Evolutionary conservation across 2,329 filamentous ascomycete species (phyloP).

Genomic region (Hymenoscyphus fraxineus): DNA sequence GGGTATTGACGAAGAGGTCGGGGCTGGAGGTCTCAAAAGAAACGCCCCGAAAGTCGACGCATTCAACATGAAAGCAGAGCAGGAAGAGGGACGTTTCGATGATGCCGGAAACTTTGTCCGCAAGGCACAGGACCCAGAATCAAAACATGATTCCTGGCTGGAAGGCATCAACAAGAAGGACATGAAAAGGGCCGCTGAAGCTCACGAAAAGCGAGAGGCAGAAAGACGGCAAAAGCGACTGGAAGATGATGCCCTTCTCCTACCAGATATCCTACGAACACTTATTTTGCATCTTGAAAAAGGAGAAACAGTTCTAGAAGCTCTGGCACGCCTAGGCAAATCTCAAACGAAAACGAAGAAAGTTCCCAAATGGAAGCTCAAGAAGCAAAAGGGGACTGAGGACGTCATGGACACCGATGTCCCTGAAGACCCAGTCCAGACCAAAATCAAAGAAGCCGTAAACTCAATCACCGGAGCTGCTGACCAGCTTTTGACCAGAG

Average conservation of each 20-base stretch:
- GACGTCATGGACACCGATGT: slow-evolving; percentile 69
- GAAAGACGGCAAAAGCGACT: slow-evolving; percentile 69
- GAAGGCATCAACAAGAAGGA: slow-evolving; percentile 92
- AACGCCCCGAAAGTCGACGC: slow-evolving; percentile 93
- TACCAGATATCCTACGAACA: slow-evolving; percentile 67
- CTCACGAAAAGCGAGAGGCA: slow-evolving; percentile 78
- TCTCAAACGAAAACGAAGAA: slow-evolving; percentile 57
- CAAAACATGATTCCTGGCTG: slow-evolving; percentile 87
- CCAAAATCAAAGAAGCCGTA: slow-evolving; percentile 67
- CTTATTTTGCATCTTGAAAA: slow-evolving; percentile 72
- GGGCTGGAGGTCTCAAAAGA: slow-evolving; percentile 83
- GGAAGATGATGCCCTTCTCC: slow-evolving; percentile 70
- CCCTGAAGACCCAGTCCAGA: slow-evolving; percentile 65
- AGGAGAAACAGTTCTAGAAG: slow-evolving; percentile 84
- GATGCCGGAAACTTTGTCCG: slow-evolving; percentile 87
- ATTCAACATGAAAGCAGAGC: slow-evolving; percentile 88
- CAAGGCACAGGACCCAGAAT: slow-evolving; percentile 83
- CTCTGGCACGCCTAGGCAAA: slow-evolving; percentile 75
- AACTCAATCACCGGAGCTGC: slow-evolving; percentile 84
- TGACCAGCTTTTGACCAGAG: slow-evolving; percentile 77
- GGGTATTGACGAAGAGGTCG: slow-evolving; percentile 82
- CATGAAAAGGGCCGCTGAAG: slow-evolving; percentile 81
- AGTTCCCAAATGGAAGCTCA: slow-evolving; percentile 65
- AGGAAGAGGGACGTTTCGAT: slow-evolving; percentile 91
- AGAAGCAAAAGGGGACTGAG: slow-evolving; percentile 60